Base-by-base conservation (phyloP, 768 basidiomycete genomes). In the Rhizopogon sp. region DNA sequence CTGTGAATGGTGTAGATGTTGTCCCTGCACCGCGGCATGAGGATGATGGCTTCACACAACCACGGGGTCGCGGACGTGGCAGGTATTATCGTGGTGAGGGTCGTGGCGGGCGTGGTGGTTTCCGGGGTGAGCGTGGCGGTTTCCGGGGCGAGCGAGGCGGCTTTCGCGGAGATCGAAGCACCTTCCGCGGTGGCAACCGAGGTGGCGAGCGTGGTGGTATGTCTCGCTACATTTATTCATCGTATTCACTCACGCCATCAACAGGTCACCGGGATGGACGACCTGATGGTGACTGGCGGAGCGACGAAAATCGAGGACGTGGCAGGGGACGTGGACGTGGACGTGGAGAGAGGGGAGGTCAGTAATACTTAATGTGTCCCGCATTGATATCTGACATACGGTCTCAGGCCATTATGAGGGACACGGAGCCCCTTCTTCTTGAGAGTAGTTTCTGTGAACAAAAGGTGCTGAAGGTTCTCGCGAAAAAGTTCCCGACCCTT, bases 1-100 rank as follows among this genome's bases (percentile, higher is more conserved):
- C 60, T 9, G 58, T 53, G 43, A 62, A 65, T 42, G 62, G 62
- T 5, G 66, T 60, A 14, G 64, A 59, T 54, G 64, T 58, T 17
- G 54, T 63, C 11, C 20, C 66, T 14, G 61, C 62, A 31, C 61
- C 64, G 28, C 62, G 33, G 6, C 33, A 52, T 6, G 85, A 82
- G 46, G 83, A 85, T 3, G 87, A 88, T 39, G 87, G 87, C 5
- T 90, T 88, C 64, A 79, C 68, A 2, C 74, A 74, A 52, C 64
- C 77, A 14, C 69, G 81, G 47, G 76, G 78, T 41, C 77, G 81
- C 50, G 79, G 80, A 43, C 74, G 76, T 40, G 72, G 74, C 50
- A 76, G 78, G 56, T 72, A 71, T 29, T 59, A 63, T 55, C 71
- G 75, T 44, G 74, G 76, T 47, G 75, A 72, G 54, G 74, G 76